phyloP scores from a whole-genome alignment of 306 rosid genomes.

The Medicago lupulina region DNA sequence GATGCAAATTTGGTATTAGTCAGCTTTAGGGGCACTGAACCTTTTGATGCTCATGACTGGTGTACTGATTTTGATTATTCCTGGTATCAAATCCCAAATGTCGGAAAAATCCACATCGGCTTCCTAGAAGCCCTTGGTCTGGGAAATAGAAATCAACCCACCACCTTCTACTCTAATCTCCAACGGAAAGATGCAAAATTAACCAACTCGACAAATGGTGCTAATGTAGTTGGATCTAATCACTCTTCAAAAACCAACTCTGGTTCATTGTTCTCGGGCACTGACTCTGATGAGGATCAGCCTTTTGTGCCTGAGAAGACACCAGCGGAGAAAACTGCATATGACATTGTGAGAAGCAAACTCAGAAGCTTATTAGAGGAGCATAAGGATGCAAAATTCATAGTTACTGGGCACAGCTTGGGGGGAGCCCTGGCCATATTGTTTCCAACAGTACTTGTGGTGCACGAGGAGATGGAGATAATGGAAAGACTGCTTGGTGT shows the following conservation, averaged over 20 bases:
- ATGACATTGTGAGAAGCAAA: conserved; percentile 53
- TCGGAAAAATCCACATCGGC: conserved; percentile 80
- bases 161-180: conserved; percentile 54
- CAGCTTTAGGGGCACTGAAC: conserved; percentile 84
- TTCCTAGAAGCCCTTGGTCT: conserved; percentile 87
- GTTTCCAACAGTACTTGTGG: conserved; percentile 69
- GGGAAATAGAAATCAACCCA: conserved; percentile 57
- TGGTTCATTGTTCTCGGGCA: conserved; percentile 33
- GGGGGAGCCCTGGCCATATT: conserved; percentile 82
- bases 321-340: conserved; percentile 57
- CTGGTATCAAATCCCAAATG: conserved; percentile 71
- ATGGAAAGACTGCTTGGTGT: conserved; percentile 67
- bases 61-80: conserved; percentile 80
- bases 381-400: conserved; percentile 70
- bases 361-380: conserved; percentile 64
- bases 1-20: conserved; percentile 73
- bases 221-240: neutral
- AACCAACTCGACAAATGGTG: conserved; percentile 34
- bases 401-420: conserved; percentile 82
- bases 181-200: conserved; percentile 33
- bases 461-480: conserved; percentile 63
- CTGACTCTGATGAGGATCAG: conserved; percentile 35
- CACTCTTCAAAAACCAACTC: too few relatives aligned
- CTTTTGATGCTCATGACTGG: conserved; percentile 80
- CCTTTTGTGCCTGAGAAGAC: conserved; percentile 36